Percentiles rank a stretch among this genome's conserved stretches.
Evolutionary conservation across 257 asterid species (phyloP).

Genomic region (Penstemon barbatus): DNA sequence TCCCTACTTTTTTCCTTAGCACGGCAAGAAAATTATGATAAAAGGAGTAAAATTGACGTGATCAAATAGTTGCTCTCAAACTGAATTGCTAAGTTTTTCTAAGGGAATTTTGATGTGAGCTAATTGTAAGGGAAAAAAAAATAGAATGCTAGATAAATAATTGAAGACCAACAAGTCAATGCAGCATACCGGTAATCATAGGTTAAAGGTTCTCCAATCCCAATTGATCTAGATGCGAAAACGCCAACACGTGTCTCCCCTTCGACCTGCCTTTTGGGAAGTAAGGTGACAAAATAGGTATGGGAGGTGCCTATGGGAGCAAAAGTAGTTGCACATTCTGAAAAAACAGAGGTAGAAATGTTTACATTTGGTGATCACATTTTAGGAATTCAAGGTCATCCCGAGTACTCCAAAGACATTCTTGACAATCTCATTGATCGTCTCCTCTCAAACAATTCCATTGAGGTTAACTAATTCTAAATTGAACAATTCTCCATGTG

Average conservation of each 20-base stretch:
- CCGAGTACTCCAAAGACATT: conserved; percentile 51
- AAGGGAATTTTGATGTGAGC: not conserved
- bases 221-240: conserved; percentile 72
- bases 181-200: conserved; percentile 79
- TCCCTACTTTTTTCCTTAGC: not conserved
- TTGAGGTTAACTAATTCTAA: conserved; percentile 32
- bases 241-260: conserved; percentile 90
- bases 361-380: not conserved
- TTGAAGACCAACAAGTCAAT: conserved; percentile 9
- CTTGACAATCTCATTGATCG: conserved; percentile 47
- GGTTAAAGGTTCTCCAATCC: conserved; percentile 83
- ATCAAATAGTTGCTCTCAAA: not conserved
- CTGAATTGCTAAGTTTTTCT: not conserved
- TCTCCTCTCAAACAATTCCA: conserved; percentile 31
- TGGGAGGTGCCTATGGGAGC: conserved; percentile 43
- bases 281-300: conserved; percentile 34
- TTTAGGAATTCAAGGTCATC: conserved; percentile 61
- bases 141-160: not conserved
- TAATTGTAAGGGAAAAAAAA: not conserved
- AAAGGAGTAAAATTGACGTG: not conserved
- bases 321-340: conserved; percentile 24
- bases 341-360: conserved; percentile 31
- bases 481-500: too few relatives aligned
- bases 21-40: conserved; percentile 2
- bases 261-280: conserved; percentile 75